Percentiles rank a stretch among this genome's conserved stretches.
phyloP scores from a whole-genome alignment of 2,329 filamentous ascomycete species.

The Thielaviopsis musarum region DNA sequence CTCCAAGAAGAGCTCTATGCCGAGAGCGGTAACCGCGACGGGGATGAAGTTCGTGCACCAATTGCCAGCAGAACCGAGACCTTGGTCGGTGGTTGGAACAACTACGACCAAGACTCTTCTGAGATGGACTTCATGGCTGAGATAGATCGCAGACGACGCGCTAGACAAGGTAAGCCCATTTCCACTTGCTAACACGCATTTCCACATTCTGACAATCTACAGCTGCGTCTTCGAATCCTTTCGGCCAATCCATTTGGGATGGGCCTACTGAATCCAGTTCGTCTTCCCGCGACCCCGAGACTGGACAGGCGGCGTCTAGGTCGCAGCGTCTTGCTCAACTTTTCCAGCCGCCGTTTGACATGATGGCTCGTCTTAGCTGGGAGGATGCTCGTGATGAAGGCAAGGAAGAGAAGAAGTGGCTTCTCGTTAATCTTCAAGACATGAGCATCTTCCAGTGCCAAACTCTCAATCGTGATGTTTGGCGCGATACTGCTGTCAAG shows the following conservation, averaged over 20 bases:
- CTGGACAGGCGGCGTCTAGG: conserved; percentile 31
- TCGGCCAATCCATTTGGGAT: conserved; percentile 25
- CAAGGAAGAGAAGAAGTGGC: conserved; percentile 81
- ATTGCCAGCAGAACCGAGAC: conserved; percentile 87
- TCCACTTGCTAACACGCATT: not conserved
- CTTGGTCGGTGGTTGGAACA: conserved; percentile 43
- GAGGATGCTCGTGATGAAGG: conserved; percentile 71
- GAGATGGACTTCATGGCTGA: conserved; percentile 5
- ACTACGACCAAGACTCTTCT: not conserved
- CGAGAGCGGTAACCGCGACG: conserved; percentile 26
- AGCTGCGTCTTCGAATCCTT: conserved; percentile 19
- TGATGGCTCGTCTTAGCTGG: conserved; percentile 70
- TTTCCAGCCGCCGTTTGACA: conserved; percentile 79
- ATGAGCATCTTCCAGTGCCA: conserved; percentile 89
- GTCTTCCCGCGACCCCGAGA: conserved; percentile 8
- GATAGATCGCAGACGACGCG: conserved; percentile 6
- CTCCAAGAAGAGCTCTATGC: conserved; percentile 85
- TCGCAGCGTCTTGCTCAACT: conserved; percentile 72
- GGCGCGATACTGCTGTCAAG: conserved; percentile 70
- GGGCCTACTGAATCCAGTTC: conserved; percentile 13
- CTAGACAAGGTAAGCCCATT: conserved; percentile 3
- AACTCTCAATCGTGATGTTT: conserved; percentile 81
- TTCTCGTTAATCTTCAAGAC: conserved; percentile 91
- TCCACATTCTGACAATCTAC: not conserved
- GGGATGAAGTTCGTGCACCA: conserved; percentile 64